Evolutionary conservation across 129 eudicot species (phyloP), one percentile per base, ranked within the genome.

Genomic region (Flaveria bidentis): DNA sequence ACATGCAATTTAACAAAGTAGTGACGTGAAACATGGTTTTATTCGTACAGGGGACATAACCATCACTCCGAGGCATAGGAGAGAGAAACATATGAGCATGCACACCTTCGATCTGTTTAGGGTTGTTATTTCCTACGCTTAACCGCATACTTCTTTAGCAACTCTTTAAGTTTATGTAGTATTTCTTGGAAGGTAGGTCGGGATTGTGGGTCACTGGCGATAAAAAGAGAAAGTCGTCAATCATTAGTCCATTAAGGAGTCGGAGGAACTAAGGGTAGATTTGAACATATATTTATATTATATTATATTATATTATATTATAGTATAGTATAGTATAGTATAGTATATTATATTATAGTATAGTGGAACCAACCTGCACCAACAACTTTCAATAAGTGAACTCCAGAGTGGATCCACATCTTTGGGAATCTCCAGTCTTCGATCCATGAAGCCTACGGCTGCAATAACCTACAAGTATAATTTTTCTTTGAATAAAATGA

Each of bases 391-490:
- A 23, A 86, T 84, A 33, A 92, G 82, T n/a, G 89, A 80, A 71
- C 75, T 85, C 98, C 98, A 92, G 50, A 76, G 76, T 50, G 92
- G 85, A 77, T 92, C 98, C 62, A 90, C 86, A 50, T 90, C 90
- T 62, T 85, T 71, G 18, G 96, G 96, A 44, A 90, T 86, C 79
- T 92, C 94, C 52, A 92, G 81, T 53, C 87, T 85, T 75, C 84
- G 88, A 76, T 90, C 80, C 96, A 88, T 92, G 78, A 90, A 92
- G 44, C 96, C 96, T 67, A 92, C 98, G 0, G 96, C 90, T 76
- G 90, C 98, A 57, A 90, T 86, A 58, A 90, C 94, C 98, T 92
- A 79, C 41, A 36, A 36, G 41, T 36, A 36, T 5, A 36, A 36
- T 36, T 36, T 36, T 36, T 5, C 41, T 36, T 36, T 36, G 41